Evolutionary conservation across 1,284 basidiomycete species (phyloP).

Genomic region (Ceratobasidium sp.): DNA sequence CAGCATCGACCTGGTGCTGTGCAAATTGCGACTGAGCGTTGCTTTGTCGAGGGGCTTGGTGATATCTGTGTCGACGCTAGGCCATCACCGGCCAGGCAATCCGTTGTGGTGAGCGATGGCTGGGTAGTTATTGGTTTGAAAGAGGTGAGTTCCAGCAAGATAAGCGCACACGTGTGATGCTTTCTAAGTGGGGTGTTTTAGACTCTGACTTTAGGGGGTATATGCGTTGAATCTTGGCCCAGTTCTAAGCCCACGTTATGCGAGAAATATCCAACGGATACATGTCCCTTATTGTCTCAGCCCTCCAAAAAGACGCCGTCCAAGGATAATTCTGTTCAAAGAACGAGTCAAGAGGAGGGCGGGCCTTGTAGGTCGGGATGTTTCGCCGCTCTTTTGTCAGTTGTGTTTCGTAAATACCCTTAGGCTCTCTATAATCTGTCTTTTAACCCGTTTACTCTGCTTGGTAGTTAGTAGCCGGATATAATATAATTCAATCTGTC

Average conservation of each 20-base stretch:
- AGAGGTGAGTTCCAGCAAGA: neutral
- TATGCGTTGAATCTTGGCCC: neutral
- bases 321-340: neutral
- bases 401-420: neutral
- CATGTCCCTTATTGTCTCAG: neutral
- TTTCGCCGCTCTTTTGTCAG: neutral
- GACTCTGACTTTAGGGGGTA: neutral
- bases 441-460: neutral
- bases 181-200: neutral
- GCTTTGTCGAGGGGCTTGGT: neutral
- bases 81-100: neutral
- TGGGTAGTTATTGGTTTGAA: no score
- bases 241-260: neutral
- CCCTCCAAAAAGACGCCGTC: neutral
- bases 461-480: no score
- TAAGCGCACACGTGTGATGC: neutral
- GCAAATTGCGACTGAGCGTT: neutral
- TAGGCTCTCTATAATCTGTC: neutral
- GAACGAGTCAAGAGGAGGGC: neutral
- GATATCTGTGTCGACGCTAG: conserved; percentile 2
- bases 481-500: no score
- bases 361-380: neutral
- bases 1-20: neutral
- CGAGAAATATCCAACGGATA: neutral
- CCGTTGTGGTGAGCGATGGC: neutral